phyloP scores from a whole-genome alignment of 768 basidiomycete genomes.

The Boletellus sp. region DNA sequence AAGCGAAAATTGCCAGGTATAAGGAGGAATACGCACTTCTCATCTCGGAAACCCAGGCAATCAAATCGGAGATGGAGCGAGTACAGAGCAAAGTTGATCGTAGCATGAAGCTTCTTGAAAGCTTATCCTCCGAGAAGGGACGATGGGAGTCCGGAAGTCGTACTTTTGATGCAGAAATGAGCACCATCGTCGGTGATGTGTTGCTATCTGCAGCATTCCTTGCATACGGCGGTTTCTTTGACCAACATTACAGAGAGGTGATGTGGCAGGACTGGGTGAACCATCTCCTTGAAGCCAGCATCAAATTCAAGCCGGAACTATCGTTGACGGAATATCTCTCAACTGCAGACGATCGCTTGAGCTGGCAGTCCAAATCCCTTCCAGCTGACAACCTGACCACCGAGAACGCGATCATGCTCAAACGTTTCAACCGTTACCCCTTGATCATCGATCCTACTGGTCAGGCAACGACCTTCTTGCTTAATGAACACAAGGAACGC shows the following conservation, averaged over 20 bases:
- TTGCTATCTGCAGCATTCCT: conserved; percentile 93
- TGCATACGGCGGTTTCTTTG: conserved; percentile 97
- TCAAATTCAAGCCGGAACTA: conserved; percentile 90
- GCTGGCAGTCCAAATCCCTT: conserved; percentile 94
- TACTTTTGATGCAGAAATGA: conserved; percentile 97
- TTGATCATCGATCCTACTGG: conserved; percentile 98
- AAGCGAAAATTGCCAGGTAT: conserved; percentile 87
- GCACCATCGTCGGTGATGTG: conserved; percentile 96
- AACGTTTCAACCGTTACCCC: conserved; percentile 95
- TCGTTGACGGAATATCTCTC: conserved; percentile 95
- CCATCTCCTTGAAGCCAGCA: conserved; percentile 83
- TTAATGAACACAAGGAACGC: conserved; percentile 92
- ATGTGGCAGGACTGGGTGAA: conserved; percentile 96
- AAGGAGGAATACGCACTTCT: conserved; percentile 97
- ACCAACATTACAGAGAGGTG: conserved; percentile 94
- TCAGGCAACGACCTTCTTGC: conserved; percentile 90
- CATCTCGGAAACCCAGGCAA: conserved; percentile 95
- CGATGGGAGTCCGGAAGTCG: conserved; percentile 95
- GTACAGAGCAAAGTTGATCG: conserved; percentile 97
- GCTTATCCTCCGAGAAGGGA: conserved; percentile 88
- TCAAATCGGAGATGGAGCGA: conserved; percentile 96
- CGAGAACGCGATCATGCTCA: conserved; percentile 99
- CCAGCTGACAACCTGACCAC: conserved; percentile 94
- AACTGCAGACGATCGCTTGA: conserved; percentile 91
- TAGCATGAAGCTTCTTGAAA: conserved; percentile 91